A percentile compares a stretch with the other conserved stretches of the same genome.
Conservation (phyloP, 2,329 filamentous ascomycete genomes). For the Elsinoe batatas region DNA sequence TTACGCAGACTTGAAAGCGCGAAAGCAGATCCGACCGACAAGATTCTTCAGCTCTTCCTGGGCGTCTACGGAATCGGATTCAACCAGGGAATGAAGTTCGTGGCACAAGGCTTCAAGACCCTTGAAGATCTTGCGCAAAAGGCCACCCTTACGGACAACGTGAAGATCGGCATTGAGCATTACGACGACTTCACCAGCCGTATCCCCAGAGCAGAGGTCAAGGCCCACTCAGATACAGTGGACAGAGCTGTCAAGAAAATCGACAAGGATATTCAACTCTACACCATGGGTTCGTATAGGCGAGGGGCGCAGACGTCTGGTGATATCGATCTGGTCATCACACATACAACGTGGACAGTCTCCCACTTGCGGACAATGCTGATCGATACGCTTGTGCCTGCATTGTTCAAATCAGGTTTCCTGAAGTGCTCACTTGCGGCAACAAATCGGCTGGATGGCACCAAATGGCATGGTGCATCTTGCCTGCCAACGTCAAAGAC, state of each 20-base stretch:
- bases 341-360: constrained; percentile 50
- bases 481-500: constrained; percentile 50
- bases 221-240: constrained; percentile 57
- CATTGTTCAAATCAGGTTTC: constrained; percentile 53
- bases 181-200: constrained; percentile 69
- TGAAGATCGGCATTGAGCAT: constrained; percentile 66
- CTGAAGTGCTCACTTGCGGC: constrained; percentile 58
- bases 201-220: constrained; percentile 69
- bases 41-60: constrained; percentile 58
- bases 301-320: constrained; percentile 64
- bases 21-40: constrained; percentile 55
- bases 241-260: constrained; percentile 47
- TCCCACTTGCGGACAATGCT: constrained; percentile 52
- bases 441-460: constrained; percentile 46
- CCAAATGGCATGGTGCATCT: constrained; percentile 84
- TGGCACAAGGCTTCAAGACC: constrained; percentile 62
- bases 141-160: constrained; percentile 56
- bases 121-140: constrained; percentile 58
- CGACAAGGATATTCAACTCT: constrained; percentile 56
- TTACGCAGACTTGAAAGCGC: constrained; percentile 64
- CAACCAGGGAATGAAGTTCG: constrained; percentile 62
- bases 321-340: constrained; percentile 80
- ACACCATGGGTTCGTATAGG: constrained; percentile 76
- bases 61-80: constrained; percentile 71
- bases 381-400: constrained; percentile 52